Evolutionary conservation across 345 rosid species (phyloP), one percentile per base, ranked within the genome.

Genomic region (Geranium rotundifolium): DNA sequence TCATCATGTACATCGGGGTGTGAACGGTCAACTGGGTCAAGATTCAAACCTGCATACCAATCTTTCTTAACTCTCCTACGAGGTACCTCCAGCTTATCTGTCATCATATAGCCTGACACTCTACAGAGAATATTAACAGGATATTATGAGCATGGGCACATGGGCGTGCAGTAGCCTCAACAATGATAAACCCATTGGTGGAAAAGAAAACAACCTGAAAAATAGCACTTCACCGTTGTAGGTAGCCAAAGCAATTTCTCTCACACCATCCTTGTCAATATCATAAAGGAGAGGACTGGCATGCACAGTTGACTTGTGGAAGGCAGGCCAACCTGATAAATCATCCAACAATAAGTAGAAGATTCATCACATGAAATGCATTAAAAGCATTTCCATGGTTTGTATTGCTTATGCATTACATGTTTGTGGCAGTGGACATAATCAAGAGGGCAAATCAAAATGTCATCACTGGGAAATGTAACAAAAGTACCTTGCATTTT

Each of bases 291-390:
- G 87, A 71, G 99, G 99, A 75, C 95, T 95, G 1, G 97, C 73
- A 81, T 95, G 99, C 75, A 90, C 97, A 0, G 95, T 90, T 37
- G 99, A 95, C 77, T 87, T 97, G 72, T 95, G 99, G 74, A 88
- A 95, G 57, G 99, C 95, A 65, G 99, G 99, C 99, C 99, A 95
- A 74, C 99, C 99, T 95, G 75, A 71, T 52, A 68, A 37, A 74
- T 65, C 14, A 68, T 19, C 31, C 13, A 46, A 20, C 41, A 49
- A 57, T 5, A 2, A 23, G 27, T 23, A 23, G 27, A 23, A 23
- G 27, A 23, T 23, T 23, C 27, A 23, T 23, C 27, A 23, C 2
- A 3, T 29, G 13, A 56, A 58, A 29, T 34, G 60, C 41, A 34
- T 4, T 4, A 34, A 34, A 46, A 46, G 52, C 52, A 46, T 46